phyloP scores from a whole-genome alignment of 2,329 filamentous ascomycete species.

The Paraphaeosphaeria sporulosa region DNA sequence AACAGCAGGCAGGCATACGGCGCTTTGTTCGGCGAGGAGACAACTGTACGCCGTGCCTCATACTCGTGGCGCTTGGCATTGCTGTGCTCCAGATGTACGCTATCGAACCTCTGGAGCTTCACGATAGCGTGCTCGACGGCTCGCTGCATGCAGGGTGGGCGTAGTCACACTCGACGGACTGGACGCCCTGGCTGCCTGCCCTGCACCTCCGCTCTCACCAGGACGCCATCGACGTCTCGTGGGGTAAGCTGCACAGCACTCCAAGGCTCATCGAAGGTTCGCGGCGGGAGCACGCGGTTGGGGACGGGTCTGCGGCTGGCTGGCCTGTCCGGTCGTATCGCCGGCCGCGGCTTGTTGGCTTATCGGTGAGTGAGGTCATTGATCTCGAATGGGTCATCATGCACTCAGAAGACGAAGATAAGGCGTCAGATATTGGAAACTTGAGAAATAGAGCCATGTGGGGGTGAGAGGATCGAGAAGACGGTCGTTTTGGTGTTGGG shows the following conservation, averaged over 20 bases:
- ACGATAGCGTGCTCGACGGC: background rate
- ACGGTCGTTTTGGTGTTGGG: background rate
- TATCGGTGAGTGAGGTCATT: background rate
- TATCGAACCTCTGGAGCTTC: background rate
- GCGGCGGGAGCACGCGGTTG: constrained; percentile 1
- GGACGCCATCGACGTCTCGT: background rate
- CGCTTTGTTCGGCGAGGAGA: background rate
- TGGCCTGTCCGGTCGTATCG: background rate
- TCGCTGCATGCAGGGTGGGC: background rate
- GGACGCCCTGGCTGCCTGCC: background rate
- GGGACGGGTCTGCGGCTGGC: background rate
- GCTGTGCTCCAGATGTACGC: background rate
- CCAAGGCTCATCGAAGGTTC: constrained; percentile 7
- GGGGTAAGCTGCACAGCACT: background rate
- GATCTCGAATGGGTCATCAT: background rate
- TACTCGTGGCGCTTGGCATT: background rate
- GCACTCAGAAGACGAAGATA: background rate
- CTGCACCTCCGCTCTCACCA: background rate
- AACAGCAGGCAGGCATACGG: background rate
- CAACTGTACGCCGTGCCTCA: constrained; percentile 5
- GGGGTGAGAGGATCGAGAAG: background rate
- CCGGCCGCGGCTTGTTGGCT: background rate
- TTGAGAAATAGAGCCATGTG: background rate
- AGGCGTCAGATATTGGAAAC: background rate
- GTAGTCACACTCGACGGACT: background rate